Evolutionary conservation across 176 grass and related monocot species (phyloP), one percentile per base, ranked within the genome.

Genomic region (Juncus effusus): DNA sequence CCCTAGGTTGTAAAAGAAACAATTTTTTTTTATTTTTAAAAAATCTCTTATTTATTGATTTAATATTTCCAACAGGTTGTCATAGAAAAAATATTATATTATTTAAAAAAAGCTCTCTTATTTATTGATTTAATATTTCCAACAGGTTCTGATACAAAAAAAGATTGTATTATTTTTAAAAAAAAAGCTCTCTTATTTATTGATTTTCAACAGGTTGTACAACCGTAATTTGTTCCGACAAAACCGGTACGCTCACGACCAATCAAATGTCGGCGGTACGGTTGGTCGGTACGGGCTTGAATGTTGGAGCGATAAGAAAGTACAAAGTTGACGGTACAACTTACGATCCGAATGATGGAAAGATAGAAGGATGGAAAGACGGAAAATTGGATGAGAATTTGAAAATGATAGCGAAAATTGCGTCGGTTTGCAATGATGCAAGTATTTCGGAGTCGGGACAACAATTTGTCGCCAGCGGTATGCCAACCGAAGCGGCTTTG

Each of bases 251-350:
- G 3, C 56, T 79, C 8, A 79, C 76, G 0, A 79, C 76, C 3
- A 79, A 79, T 40, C 76, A 79, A 67, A 79, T 79, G 76, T 79
- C 76, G 3, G 76, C 56, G 10, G 76, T 79, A 3, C 52, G 42
- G 35, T 10, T 79, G 4, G 65, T 79, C 11, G 76, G 65, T 4
- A 79, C 62, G 66, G 42, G 56, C 15, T 59, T 10, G 16, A 8
- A 19, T 6, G 36, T 10, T 12, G 7, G 53, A 10, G 10, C 5
- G 5, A 10, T 71, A 0, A 62, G 76, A 16, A 40, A 4, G 10
- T 79, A 70, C 76, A 54, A 44, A 15, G 76, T 79, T 28, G 65
- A 62, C 0, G 76, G 76, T 9, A 71, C 76, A 6, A 79, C 76
- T 10, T 79, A 79, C 45, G 76, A 79, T 63, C 76, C 76, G 3